These are phyloP conservation scores for Penicillium sp. DNA, from an alignment of 2,329 filamentous ascomycete genomes.

Conservation along the genomic window DNA sequence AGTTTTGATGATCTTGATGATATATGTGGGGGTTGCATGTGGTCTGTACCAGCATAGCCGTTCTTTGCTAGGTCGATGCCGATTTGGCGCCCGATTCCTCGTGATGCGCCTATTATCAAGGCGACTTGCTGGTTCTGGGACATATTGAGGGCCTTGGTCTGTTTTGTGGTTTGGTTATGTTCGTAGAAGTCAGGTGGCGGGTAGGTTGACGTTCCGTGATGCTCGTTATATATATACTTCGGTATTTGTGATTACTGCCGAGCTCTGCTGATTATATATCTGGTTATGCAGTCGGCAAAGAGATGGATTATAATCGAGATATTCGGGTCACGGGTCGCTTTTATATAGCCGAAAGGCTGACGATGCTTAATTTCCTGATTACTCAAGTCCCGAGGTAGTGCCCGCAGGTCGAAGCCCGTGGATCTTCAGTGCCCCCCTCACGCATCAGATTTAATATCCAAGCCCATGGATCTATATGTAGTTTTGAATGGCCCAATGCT, in stretches of 20 bases:
- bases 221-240: neutral
- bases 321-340: neutral
- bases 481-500: neutral
- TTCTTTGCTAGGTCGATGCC: slow-evolving; percentile 72
- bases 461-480: neutral
- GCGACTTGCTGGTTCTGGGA: slow-evolving; percentile 52
- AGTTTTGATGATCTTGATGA: neutral
- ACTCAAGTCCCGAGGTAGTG: slow-evolving; percentile 22
- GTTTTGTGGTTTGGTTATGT: neutral
- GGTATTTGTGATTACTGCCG: neutral
- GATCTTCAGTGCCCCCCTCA: too few species aligned
- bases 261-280: neutral
- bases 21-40: neutral
- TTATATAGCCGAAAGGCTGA: neutral
- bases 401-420: too few species aligned
- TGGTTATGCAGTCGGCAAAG: neutral
- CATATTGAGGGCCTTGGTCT: neutral
- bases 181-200: neutral
- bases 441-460: too few species aligned
- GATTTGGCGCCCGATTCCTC: slow-evolving; percentile 78
- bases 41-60: slow-evolving; percentile 64
- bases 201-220: neutral
- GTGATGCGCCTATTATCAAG: slow-evolving; percentile 71
- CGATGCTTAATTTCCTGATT: slow-evolving; percentile 24
- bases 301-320: neutral